Evolutionary conservation across 1,139 yeast species (phyloP).

Genomic region (Lodderomyces pseudojiufengensis): DNA sequence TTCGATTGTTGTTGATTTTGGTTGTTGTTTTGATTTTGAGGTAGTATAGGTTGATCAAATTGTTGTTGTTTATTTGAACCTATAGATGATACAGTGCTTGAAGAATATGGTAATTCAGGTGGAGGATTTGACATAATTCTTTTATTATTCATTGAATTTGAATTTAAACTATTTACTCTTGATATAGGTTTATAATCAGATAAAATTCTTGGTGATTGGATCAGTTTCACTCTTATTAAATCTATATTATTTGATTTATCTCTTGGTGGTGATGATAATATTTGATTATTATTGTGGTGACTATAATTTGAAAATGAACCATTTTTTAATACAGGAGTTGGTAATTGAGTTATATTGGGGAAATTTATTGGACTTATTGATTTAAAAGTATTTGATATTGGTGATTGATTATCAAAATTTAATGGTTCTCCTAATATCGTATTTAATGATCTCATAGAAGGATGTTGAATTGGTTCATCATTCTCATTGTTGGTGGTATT

Average conservation of each 20-base stretch:
- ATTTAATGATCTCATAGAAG: constrained; percentile 6
- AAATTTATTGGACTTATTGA: constrained; percentile 21
- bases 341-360: constrained; percentile 43
- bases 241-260: background rate
- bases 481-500: background rate
- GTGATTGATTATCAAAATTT: background rate
- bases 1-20: background rate
- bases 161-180: constrained; percentile 19
- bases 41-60: constrained; percentile 7
- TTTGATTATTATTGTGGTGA: constrained; percentile 2
- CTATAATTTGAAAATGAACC: constrained; percentile 19
- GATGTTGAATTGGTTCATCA: constrained; percentile 6
- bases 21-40: constrained; percentile 10
- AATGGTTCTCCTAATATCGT: constrained; percentile 11
- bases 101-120: constrained; percentile 12
- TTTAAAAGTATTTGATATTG: constrained; percentile 1
- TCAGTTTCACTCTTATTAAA: constrained; percentile 1
- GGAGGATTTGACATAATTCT: constrained; percentile 24
- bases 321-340: constrained; percentile 54
- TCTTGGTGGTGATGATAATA: constrained; percentile 9
- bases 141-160: constrained; percentile 15
- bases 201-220: constrained; percentile 20
- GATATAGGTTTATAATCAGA: constrained; percentile 37
- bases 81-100: constrained; percentile 7
- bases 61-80: constrained; percentile 11